Base-by-base conservation (phyloP, 2,329 filamentous ascomycete species). In the Pseudogymnoascus sp. region DNA sequence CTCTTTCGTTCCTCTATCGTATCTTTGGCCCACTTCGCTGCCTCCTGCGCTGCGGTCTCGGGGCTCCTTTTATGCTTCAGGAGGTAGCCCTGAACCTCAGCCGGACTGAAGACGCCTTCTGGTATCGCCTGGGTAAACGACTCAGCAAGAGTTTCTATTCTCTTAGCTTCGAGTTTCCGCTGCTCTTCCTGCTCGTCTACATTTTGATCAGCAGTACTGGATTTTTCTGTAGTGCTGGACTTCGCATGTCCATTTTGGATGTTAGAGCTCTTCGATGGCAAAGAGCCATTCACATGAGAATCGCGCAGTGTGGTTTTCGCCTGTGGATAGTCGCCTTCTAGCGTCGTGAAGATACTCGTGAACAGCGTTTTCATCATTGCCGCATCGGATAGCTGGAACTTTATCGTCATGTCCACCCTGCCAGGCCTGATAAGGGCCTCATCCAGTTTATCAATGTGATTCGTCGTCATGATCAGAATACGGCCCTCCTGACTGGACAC, bases 381-480 rank as follows among this genome's bases (percentile, higher is more conserved):
- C 1, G 63, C 66, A 42, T 65, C 67, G 5, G 71, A 69, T 7
- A 72, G 67, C 26, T 69, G 66, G 71, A 90, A 89, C 62, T 77
- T 74, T 13, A 88, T 78, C 50, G 79, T 80, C 72, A 85, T 77
- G 64, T 89, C 85, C 0, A 89, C 81, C 1, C 85, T 75, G 0
- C 86, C 86, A 0, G 86, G 85, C 0, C 86, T 78, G 24, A 87
- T 80, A 1, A 89, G 76, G 0, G 85, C 86, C 2, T 78, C 73
- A 64, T 89, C 85, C 0, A 89, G 78, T 63, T 82, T 81, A 64
- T 87, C 82, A 0, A 81, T 79, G 63, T 84, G 81, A 67, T 90
- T 90, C 0, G 86, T 88, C 0, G 86, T 90, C 87, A 90, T 89
- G 66, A 90, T 82, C 0, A 90, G 76, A 1, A 90, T 82, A 6